Evolutionary conservation across 2,329 filamentous ascomycete genomes (phyloP).

Genomic region (Penicillium frequentans): DNA sequence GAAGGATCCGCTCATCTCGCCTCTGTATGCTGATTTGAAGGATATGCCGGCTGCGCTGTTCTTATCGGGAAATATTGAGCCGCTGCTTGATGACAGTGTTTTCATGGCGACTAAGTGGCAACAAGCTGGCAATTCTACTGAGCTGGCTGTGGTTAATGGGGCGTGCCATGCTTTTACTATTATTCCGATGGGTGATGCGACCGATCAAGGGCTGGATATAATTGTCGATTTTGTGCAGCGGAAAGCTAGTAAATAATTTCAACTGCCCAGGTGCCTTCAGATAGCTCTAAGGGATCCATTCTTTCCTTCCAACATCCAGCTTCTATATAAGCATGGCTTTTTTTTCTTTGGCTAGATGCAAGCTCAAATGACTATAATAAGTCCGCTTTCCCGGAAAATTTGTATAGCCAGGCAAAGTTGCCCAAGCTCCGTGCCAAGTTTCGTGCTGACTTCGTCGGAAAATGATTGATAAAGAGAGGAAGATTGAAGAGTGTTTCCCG

Average conservation of each 20-base stretch:
- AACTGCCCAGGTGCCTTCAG: not conserved
- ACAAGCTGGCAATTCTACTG: not conserved
- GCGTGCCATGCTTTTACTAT: not conserved
- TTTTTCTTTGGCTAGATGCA: not conserved
- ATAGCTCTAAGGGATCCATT: not conserved
- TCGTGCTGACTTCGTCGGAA: no score
- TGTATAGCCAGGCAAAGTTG: not conserved
- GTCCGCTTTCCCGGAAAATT: not conserved
- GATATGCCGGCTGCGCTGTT: not conserved
- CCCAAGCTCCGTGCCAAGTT: no score
- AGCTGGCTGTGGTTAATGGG: not conserved
- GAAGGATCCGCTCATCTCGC: not conserved
- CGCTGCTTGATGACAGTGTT: not conserved
- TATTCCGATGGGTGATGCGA: not conserved
- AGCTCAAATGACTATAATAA: not conserved
- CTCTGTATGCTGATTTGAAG: not conserved
- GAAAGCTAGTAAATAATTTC: not conserved
- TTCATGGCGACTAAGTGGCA: not conserved
- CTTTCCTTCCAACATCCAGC: not conserved
- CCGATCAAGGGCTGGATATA: not conserved
- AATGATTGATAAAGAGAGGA: no score
- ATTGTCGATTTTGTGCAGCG: not conserved
- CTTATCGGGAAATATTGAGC: not conserved
- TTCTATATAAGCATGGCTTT: no score
- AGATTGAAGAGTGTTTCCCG: no score